These are phyloP conservation scores for Penicillium canariense DNA, from an alignment of 495 filamentous ascomycete genomes.

Conservation along the genomic window DNA sequence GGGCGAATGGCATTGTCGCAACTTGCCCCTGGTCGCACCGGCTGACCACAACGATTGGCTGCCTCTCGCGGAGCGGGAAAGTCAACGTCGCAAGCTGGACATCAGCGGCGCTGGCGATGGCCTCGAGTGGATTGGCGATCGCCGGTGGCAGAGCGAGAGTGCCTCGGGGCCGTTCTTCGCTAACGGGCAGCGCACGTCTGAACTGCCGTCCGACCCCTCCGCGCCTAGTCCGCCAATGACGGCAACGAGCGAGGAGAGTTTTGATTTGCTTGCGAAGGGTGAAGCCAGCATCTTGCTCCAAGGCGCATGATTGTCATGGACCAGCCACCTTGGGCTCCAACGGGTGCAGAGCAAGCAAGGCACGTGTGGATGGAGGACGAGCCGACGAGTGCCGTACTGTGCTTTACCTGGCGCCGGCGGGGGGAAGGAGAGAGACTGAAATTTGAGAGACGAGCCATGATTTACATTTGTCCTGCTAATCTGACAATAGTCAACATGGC, in stretches of 20 bases:
- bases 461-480: conserved; percentile 16
- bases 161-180: neutral
- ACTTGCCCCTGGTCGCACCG: conserved; percentile 50
- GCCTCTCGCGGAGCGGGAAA: conserved; percentile 48
- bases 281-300: conserved; percentile 47
- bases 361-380: neutral
- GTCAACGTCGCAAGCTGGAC: conserved; percentile 27
- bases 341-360: neutral
- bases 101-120: conserved; percentile 46
- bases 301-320: conserved; percentile 9
- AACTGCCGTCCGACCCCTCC: conserved; percentile 13
- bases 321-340: neutral
- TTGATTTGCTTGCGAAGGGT: conserved; percentile 52
- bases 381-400: neutral
- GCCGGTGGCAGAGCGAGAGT: conserved; percentile 27
- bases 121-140: conserved; percentile 55
- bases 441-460: neutral
- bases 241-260: conserved; percentile 60
- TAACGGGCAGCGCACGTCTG: conserved; percentile 20
- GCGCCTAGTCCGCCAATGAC: conserved; percentile 37
- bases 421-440: neutral
- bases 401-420: neutral
- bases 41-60: conserved; percentile 18
- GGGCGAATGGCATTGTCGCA: conserved; percentile 80
- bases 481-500: conserved; percentile 10